Conservation (phyloP, 805 yeast genomes). For the Wickerhamomyces rabaulensis region DNA sequence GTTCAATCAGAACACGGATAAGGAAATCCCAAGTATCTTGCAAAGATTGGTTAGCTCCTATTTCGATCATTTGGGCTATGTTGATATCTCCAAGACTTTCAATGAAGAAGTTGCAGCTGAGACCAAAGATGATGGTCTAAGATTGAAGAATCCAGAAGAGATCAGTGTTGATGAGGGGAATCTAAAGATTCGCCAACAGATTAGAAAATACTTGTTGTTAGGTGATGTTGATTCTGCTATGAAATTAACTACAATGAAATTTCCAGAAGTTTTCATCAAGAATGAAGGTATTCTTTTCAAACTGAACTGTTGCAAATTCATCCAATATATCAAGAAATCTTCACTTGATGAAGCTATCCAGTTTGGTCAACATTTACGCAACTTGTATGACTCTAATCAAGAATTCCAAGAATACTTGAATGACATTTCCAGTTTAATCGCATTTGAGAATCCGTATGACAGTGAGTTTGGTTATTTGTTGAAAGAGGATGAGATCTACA, state of each 20-base stretch:
- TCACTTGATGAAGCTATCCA: constrained; percentile 30
- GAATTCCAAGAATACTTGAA: constrained; percentile 34
- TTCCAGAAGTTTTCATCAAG: constrained; percentile 32
- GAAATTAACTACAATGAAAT: constrained; percentile 20
- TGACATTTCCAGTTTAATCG: constrained; percentile 45
- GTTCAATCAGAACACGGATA: constrained; percentile 9
- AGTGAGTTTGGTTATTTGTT: constrained; percentile 35
- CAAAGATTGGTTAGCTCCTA: constrained; percentile 39
- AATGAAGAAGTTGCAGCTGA: constrained; percentile 33
- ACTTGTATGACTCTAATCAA: constrained; percentile 26
- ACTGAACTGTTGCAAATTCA: constrained; percentile 38
- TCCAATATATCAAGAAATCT: constrained; percentile 30
- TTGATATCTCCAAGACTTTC: constrained; percentile 49
- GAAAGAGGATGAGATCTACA: constrained; percentile 30
- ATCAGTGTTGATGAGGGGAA: constrained; percentile 31
- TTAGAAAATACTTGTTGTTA: constrained; percentile 35
- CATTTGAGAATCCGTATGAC: constrained; percentile 43
- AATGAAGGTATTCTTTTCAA: constrained; percentile 33
- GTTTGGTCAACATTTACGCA: constrained; percentile 35
- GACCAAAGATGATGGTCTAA: constrained; percentile 12
- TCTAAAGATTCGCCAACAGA: constrained; percentile 37
- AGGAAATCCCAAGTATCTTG: constrained; percentile 23
- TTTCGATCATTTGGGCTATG: constrained; percentile 54
- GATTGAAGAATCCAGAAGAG: constrained; percentile 4
- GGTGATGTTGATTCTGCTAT: constrained; percentile 34